Conservation (phyloP, 345 rosid species). For the Eucalyptus guilfoylei region DNA sequence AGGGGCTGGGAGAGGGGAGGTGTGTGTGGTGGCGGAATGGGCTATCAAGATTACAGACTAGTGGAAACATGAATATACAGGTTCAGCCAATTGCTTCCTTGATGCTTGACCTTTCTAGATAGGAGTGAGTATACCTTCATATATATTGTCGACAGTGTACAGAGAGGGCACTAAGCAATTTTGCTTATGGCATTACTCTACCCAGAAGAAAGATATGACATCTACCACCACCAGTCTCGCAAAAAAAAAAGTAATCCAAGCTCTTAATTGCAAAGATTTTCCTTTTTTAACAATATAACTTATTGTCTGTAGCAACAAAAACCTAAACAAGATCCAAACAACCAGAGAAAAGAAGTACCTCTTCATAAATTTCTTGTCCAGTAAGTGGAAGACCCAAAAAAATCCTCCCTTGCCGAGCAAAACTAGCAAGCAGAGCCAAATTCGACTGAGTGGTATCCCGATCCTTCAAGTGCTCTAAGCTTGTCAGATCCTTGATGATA, state of each 20-base stretch:
- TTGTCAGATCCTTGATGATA: conserved; percentile 81
- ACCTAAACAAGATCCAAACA: neutral
- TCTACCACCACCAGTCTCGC: neutral
- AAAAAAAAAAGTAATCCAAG: neutral
- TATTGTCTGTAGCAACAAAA: neutral
- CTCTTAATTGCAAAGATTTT: neutral
- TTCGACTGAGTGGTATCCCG: conserved; percentile 88
- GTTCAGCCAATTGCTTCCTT: neutral
- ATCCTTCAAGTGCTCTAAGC: conserved; percentile 76
- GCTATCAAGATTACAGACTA: neutral
- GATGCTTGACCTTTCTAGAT: neutral
- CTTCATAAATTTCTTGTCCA: conserved; percentile 77
- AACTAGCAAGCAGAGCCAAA: conserved; percentile 87
- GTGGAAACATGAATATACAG: neutral
- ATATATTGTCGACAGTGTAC: neutral
- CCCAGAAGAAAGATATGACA: neutral
- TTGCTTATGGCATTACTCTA: neutral
- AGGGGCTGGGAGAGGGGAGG: neutral
- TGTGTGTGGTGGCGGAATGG: neutral
- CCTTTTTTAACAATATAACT: neutral
- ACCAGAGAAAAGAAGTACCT: conserved; percentile 26
- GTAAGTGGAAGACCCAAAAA: conserved; percentile 87
- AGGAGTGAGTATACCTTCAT: neutral
- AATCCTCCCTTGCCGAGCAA: conserved; percentile 96
- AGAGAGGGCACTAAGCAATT: neutral